These are phyloP conservation scores for Cyclotella choctawhatcheeana DNA, from an alignment of 108 stramenopile species.

Conservation along the genomic window DNA sequence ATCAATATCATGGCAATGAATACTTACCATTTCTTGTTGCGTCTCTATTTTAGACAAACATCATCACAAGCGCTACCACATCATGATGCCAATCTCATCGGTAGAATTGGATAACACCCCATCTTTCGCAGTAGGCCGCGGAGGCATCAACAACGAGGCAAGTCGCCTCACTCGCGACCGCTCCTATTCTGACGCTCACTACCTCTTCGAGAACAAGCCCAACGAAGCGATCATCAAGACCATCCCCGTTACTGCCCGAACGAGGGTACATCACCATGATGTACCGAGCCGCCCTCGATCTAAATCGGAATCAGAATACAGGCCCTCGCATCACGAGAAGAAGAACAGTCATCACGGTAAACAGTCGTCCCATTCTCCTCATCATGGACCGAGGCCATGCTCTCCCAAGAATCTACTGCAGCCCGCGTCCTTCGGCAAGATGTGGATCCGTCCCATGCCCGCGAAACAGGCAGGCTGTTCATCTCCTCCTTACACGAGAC, in stretches of 20 bases:
- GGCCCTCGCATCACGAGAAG: slow-evolving; percentile 1
- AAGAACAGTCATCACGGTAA: neutral
- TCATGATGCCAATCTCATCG: slow-evolving; percentile 4
- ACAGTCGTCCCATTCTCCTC: slow-evolving; percentile 1
- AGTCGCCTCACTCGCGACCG: neutral
- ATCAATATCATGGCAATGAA: neutral
- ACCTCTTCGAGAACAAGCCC: slow-evolving; percentile 9
- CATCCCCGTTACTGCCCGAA: neutral
- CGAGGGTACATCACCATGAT: neutral
- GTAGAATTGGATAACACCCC: neutral
- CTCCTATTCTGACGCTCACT: slow-evolving; percentile 13
- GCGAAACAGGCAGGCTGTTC: neutral
- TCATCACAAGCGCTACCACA: neutral
- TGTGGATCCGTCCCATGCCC: slow-evolving; percentile 19
- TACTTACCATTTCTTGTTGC: neutral
- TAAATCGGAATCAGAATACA: slow-evolving; percentile 17
- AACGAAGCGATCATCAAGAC: neutral
- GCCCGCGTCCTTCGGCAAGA: slow-evolving; percentile 3
- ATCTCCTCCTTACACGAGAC: neutral
- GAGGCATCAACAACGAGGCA: slow-evolving; percentile 4
- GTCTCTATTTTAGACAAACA: neutral
- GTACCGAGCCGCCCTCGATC: slow-evolving; percentile 4
- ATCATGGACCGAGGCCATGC: slow-evolving; percentile 7
- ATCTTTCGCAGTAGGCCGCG: neutral
- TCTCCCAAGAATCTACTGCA: slow-evolving; percentile 5